phyloP scores from a whole-genome alignment of 805 yeast species.

The Ogataea polymorpha region DNA sequence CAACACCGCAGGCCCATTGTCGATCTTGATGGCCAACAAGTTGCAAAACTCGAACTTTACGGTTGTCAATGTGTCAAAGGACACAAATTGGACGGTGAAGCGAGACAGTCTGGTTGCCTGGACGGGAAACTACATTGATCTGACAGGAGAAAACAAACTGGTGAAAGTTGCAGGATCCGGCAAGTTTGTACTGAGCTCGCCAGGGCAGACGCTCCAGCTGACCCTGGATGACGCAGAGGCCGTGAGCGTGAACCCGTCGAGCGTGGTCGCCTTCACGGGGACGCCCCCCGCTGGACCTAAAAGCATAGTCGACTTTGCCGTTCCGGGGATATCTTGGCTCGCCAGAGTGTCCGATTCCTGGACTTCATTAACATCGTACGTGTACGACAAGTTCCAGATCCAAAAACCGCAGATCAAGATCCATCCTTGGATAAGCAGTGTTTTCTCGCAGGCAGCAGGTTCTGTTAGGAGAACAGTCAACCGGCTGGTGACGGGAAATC shows the following conservation, averaged over 20 bases:
- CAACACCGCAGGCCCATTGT: slow-evolving; percentile 29
- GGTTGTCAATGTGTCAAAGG: slow-evolving; percentile 28
- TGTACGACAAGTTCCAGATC: neutral
- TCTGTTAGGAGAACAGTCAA: slow-evolving; percentile 5
- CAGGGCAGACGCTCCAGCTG: slow-evolving; percentile 39
- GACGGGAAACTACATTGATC: slow-evolving; percentile 40
- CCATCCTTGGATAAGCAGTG: slow-evolving; percentile 1
- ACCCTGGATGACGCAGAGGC: slow-evolving; percentile 36
- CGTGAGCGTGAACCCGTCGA: slow-evolving; percentile 37
- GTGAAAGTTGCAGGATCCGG: slow-evolving; percentile 37
- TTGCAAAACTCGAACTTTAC: slow-evolving; percentile 35
- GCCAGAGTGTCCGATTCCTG: slow-evolving; percentile 1
- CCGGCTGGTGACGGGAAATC: slow-evolving; percentile 18
- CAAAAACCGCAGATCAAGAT: neutral
- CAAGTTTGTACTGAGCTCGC: slow-evolving; percentile 36
- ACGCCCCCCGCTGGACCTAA: slow-evolving; percentile 11
- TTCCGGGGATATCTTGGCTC: slow-evolving; percentile 20
- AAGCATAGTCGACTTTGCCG: slow-evolving; percentile 24
- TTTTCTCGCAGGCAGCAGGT: neutral
- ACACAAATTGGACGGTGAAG: slow-evolving; percentile 36
- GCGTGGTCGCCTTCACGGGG: slow-evolving; percentile 36
- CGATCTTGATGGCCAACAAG: slow-evolving; percentile 36
- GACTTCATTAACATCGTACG: neutral
- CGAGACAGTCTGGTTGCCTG: slow-evolving; percentile 42
- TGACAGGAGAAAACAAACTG: slow-evolving; percentile 8